Conservation (phyloP, 805 yeast species). For the Saccharomycopsis fodiens region DNA sequence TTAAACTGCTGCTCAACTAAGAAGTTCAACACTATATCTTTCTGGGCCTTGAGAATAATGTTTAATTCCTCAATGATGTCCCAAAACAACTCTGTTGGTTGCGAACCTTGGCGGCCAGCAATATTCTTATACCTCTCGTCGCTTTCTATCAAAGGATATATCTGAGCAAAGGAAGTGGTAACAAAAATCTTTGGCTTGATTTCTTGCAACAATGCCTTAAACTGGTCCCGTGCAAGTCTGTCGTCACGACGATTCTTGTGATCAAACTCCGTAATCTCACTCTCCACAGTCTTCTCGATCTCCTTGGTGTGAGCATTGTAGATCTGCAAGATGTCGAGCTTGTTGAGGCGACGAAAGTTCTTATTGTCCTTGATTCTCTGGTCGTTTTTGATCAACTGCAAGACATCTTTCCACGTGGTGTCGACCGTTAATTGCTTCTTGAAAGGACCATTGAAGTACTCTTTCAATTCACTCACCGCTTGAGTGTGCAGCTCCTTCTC, state of each 20-base stretch:
- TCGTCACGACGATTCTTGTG: slow-evolving; percentile 46
- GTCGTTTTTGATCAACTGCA: slow-evolving; percentile 34
- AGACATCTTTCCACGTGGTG: slow-evolving; percentile 33
- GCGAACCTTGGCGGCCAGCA: slow-evolving; percentile 72
- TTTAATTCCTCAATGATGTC: slow-evolving; percentile 61
- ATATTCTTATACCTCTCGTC: slow-evolving; percentile 51
- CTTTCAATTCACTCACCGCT: slow-evolving; percentile 46
- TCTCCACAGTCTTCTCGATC: slow-evolving; percentile 24
- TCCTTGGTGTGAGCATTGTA: slow-evolving; percentile 35
- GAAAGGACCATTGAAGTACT: slow-evolving; percentile 35
- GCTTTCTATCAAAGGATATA: slow-evolving; percentile 42
- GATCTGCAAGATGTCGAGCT: slow-evolving; percentile 51
- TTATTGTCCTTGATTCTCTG: slow-evolving; percentile 50
- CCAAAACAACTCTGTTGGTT: slow-evolving; percentile 69
- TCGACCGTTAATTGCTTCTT: slow-evolving; percentile 21
- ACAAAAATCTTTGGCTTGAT: slow-evolving; percentile 35
- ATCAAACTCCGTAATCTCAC: slow-evolving; percentile 24
- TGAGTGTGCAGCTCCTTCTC: slow-evolving; percentile 30
- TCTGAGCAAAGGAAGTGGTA: slow-evolving; percentile 51
- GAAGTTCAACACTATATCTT: slow-evolving; percentile 49
- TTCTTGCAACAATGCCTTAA: slow-evolving; percentile 38
- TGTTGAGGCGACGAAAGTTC: slow-evolving; percentile 43
- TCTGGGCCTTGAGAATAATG: slow-evolving; percentile 47
- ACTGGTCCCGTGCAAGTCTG: slow-evolving; percentile 57
- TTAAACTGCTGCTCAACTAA: slow-evolving; percentile 30